Evolutionary conservation across 768 basidiomycete species (phyloP), one percentile per base, ranked within the genome.

Genomic region (Serendipita sp.): DNA sequence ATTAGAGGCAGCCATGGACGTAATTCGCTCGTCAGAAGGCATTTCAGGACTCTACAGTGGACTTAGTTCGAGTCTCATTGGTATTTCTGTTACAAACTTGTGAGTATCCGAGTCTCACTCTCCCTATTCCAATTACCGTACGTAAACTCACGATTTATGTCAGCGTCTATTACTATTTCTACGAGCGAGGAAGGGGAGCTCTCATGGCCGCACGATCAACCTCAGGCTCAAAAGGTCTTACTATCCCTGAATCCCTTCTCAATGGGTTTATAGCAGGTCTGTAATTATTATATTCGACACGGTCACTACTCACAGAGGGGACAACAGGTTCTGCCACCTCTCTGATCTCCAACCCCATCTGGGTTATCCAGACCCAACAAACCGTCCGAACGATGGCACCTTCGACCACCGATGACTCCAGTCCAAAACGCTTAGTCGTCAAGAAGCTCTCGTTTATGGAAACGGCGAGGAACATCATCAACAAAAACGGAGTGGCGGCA

Each of bases 321-420:
- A 36, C n/a, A 34, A 2, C 68, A 91, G 94, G 93, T 44, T 87
- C 88, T 47, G 88, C 88, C 10, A 96, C 95, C 2, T 88, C 91
- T 2, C 74, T 95, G 68, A 80, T 90, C 67, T 88, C 85, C 72
- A 97, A 98, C 74, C 95, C 95, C 2, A 87, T 98, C 66, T 99
- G 96, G 96, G 92, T 96, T 56, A 79, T 98, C 23, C 93, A 98
- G 73, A 92, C 91, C 3, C 86, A 86, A 5, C 92, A 95, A 73
- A 85, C 88, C 7, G 85, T 88, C 36, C 80, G 78, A 60, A 83
- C 81, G 38, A 74, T 83, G 74, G 62, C 67, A n/a, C 32, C 54
- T n/a, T 16, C 44, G 62, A 32, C 68, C n/a, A 44, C 73, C 3
- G 75, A 76, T 47, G 44, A 73, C 7, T 69, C 75, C 44, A 68